Evolutionary conservation across 352 stramenopile species (phyloP).

Genomic region (Pythium sp.): DNA sequence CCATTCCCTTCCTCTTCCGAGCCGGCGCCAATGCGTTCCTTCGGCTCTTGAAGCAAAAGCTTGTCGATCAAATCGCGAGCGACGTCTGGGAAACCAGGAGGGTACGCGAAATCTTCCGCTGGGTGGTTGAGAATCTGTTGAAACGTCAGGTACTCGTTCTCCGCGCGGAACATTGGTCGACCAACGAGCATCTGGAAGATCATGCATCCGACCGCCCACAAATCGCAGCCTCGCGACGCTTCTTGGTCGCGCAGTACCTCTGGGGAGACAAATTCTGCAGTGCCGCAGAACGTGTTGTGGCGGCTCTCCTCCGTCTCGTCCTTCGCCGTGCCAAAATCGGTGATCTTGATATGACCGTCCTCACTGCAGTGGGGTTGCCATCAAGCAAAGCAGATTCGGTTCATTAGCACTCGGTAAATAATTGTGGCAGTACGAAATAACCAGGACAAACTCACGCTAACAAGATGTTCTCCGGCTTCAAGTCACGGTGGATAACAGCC

Average conservation of each 20-base stretch:
- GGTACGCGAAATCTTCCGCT: conserved; percentile 75
- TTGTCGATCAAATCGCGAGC: conserved; percentile 75
- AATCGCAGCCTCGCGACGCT: conserved; percentile 78
- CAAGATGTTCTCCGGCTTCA: conserved; percentile 92
- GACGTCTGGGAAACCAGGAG: conserved; percentile 47
- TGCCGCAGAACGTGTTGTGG: conserved; percentile 89
- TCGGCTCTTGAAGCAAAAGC: conserved; percentile 75
- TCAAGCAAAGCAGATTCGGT: neutral
- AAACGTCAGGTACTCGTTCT: conserved; percentile 91
- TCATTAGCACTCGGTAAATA: neutral
- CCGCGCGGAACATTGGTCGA: conserved; percentile 79
- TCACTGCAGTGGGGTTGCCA: conserved; percentile 25
- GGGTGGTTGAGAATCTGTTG: conserved; percentile 88
- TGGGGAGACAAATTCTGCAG: conserved; percentile 90
- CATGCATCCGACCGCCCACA: conserved; percentile 92
- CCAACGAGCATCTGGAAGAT: conserved; percentile 89
- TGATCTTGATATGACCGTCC: conserved; percentile 88
- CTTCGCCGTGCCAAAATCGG: conserved; percentile 89
- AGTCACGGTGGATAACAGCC: conserved; percentile 95
- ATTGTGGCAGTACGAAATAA: neutral
- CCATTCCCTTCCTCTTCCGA: conserved; percentile 74
- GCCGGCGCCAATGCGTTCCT: conserved; percentile 64
- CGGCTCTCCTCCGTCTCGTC: conserved; percentile 77
- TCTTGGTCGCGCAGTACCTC: conserved; percentile 88
- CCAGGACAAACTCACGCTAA: conserved; percentile 34